Evolutionary conservation across 2,329 filamentous ascomycete species (phyloP).

Genomic region (Apiospora rasikravindrae): DNA sequence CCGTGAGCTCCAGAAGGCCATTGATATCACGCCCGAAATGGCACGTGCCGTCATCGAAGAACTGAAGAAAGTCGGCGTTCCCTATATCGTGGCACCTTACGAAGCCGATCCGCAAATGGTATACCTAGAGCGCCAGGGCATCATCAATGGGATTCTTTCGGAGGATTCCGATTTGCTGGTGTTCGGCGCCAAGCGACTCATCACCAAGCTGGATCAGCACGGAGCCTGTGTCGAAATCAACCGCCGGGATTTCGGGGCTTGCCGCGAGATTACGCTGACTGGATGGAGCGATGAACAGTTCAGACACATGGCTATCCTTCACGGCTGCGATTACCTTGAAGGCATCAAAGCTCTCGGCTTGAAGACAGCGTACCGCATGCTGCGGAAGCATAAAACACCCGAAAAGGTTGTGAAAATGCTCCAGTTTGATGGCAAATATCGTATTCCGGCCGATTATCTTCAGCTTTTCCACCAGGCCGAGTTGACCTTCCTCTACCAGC

Average conservation of each 20-base stretch:
- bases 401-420: conserved; percentile 83
- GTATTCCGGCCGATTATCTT: conserved; percentile 81
- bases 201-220: conserved; percentile 94
- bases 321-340: conserved; percentile 93
- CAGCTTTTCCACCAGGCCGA: conserved; percentile 85
- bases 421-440: conserved; percentile 86
- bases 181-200: conserved; percentile 86
- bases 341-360: conserved; percentile 85
- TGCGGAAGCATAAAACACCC: conserved; percentile 87
- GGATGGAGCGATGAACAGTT: conserved; percentile 95
- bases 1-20: conserved; percentile 88
- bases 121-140: conserved; percentile 85
- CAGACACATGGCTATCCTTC: conserved; percentile 92
- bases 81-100: conserved; percentile 94
- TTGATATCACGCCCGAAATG: conserved; percentile 97
- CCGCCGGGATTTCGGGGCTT: conserved; percentile 85
- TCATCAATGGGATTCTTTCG: conserved; percentile 87
- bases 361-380: conserved; percentile 89
- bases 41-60: conserved; percentile 89
- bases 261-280: conserved; percentile 84
- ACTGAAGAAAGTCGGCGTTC: conserved; percentile 77
- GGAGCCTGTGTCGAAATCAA: conserved; percentile 93
- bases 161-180: conserved; percentile 97
- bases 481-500: conserved; percentile 90
- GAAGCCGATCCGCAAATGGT: conserved; percentile 97